phyloP scores from a whole-genome alignment of 2,329 filamentous ascomycete genomes.

The Pseudogymnoascus sp. region DNA sequence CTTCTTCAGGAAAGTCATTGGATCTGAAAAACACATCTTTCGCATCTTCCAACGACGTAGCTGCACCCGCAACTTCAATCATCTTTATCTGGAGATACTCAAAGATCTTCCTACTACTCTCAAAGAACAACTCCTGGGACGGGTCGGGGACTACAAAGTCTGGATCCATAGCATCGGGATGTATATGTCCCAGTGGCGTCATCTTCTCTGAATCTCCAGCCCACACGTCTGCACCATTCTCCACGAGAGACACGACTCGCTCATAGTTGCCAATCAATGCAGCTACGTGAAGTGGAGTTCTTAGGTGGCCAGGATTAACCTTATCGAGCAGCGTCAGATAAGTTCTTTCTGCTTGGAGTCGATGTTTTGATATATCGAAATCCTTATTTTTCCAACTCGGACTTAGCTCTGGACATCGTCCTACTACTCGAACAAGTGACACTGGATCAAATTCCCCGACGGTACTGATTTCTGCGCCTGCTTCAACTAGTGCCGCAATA shows the following conservation, averaged over 20 bases:
- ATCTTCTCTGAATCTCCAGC: not conserved
- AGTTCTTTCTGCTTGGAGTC: not conserved
- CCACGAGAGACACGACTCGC: not conserved
- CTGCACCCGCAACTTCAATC: not conserved
- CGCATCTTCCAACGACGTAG: not conserved
- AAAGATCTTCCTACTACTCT: not conserved
- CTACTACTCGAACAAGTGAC: not conserved
- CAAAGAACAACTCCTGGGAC: not conserved
- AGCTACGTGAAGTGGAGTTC: not conserved
- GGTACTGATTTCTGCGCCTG: not conserved
- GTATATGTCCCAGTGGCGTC: not conserved
- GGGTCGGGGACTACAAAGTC: not conserved
- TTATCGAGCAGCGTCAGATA: not conserved
- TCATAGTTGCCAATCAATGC: not conserved
- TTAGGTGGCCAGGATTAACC: not conserved
- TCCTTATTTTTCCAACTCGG: not conserved
- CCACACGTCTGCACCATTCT: not conserved
- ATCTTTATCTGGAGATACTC: not conserved
- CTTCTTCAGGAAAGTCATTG: not conserved
- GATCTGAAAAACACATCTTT: not conserved
- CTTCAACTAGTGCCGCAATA: not conserved
- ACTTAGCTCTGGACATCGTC: not conserved
- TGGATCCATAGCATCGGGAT: not conserved
- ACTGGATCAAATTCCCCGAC: not conserved
- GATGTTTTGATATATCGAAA: not conserved